Evolutionary conservation across 2,329 filamentous ascomycete genomes (phyloP).

Genomic region (Diaporthe nobilis): DNA sequence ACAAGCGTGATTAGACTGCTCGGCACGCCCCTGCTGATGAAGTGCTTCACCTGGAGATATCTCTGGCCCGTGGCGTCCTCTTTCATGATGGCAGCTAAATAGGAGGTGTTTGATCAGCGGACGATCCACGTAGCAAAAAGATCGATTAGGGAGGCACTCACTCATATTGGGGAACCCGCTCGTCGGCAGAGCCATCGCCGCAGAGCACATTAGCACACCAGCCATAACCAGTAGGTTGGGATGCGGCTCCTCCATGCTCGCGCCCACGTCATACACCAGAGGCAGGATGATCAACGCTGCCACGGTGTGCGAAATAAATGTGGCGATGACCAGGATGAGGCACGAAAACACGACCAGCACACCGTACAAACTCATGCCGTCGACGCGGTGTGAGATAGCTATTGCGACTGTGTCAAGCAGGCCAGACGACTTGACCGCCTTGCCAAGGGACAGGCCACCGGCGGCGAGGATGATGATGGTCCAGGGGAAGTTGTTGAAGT

Average conservation of each 20-base stretch:
- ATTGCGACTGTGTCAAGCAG: slow-evolving; percentile 89
- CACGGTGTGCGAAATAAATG: slow-evolving; percentile 98
- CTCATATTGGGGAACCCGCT: slow-evolving; percentile 99
- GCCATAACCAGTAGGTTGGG: slow-evolving; percentile 97
- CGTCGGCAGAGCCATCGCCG: slow-evolving; percentile 97
- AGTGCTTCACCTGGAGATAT: slow-evolving; percentile 93
- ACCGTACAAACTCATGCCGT: slow-evolving; percentile 85
- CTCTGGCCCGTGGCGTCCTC: slow-evolving; percentile 94
- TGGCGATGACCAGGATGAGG: slow-evolving; percentile 92
- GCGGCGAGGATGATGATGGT: slow-evolving; percentile 99
- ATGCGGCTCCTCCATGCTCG: slow-evolving; percentile 88
- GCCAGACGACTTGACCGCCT: slow-evolving; percentile 93
- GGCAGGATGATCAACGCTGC: slow-evolving; percentile 95
- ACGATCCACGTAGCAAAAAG: neutral
- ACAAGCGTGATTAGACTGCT: slow-evolving; percentile 84
- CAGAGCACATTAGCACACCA: slow-evolving; percentile 94
- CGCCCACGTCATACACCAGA: slow-evolving; percentile 88
- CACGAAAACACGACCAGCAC: slow-evolving; percentile 88
- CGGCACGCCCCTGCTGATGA: slow-evolving; percentile 93
- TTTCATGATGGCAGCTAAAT: slow-evolving; percentile 95
- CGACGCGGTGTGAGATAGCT: slow-evolving; percentile 80
- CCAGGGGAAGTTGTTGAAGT: slow-evolving; percentile 99
- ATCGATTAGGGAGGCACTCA: slow-evolving; percentile 67
- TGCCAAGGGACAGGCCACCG: slow-evolving; percentile 91
- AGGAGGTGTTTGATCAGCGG: slow-evolving; percentile 21